Evolutionary conservation across 2,329 filamentous ascomycete genomes (phyloP).

Genomic region (Xylariaceae sp.): DNA sequence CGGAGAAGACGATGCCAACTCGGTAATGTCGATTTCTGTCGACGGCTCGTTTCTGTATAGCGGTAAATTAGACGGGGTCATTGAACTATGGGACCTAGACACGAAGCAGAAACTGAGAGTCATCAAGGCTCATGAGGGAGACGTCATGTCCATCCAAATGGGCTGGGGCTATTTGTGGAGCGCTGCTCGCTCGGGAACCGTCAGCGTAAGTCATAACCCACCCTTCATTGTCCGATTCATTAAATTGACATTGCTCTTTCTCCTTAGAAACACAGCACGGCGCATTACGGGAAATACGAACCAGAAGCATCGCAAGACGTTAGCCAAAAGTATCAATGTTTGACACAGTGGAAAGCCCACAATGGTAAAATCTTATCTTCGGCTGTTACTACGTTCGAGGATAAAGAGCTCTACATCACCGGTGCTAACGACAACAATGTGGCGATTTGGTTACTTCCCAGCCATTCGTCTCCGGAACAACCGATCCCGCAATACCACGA

Average conservation of each 20-base stretch:
- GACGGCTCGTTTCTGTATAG: slow-evolving; percentile 94
- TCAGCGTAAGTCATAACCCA: slow-evolving; percentile 66
- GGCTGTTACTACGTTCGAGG: slow-evolving; percentile 72
- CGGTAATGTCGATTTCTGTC: slow-evolving; percentile 78
- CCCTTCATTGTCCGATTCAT: neutral
- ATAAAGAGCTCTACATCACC: slow-evolving; percentile 86
- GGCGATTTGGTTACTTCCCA: slow-evolving; percentile 81
- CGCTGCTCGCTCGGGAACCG: slow-evolving; percentile 85
- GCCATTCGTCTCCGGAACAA: slow-evolving; percentile 48
- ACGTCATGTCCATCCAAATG: slow-evolving; percentile 87
- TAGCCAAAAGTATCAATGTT: slow-evolving; percentile 82
- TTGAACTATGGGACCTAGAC: slow-evolving; percentile 97
- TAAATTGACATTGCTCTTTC: slow-evolving; percentile 17
- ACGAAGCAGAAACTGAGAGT: slow-evolving; percentile 89
- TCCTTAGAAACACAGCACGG: slow-evolving; percentile 68
- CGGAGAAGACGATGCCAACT: slow-evolving; percentile 67
- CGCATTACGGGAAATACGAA: slow-evolving; percentile 66
- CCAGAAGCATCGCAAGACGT: slow-evolving; percentile 57
- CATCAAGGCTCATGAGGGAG: slow-evolving; percentile 79
- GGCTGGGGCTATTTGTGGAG: slow-evolving; percentile 86
- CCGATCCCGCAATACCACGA: slow-evolving; percentile 49
- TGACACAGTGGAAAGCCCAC: slow-evolving; percentile 82
- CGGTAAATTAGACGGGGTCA: slow-evolving; percentile 83
- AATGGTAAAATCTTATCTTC: slow-evolving; percentile 87
- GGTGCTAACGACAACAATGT: slow-evolving; percentile 92